phyloP scores from a whole-genome alignment of 2,329 filamentous ascomycete species.

The Clathrospora elynae region DNA sequence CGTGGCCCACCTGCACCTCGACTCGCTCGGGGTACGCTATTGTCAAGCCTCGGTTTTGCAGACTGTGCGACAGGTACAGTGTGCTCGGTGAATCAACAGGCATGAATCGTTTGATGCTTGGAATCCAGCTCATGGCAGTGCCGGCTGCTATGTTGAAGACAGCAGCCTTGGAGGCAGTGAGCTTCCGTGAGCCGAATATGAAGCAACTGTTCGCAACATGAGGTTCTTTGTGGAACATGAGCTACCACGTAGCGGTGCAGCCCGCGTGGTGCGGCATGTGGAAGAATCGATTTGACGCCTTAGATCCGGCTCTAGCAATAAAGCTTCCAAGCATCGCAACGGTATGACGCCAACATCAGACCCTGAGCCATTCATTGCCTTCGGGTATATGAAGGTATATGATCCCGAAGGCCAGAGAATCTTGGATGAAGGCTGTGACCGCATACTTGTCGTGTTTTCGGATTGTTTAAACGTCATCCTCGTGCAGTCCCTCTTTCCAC shows the following conservation, averaged over 20 bases:
- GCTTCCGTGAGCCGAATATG: no score
- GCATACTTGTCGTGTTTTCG: no score
- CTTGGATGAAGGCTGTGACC: no score
- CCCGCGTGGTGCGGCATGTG: slow-evolving; percentile 5
- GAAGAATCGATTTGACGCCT: slow-evolving; percentile 7
- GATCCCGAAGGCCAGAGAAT: no score
- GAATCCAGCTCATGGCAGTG: background rate
- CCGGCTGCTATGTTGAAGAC: background rate
- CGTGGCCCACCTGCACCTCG: slow-evolving; percentile 24
- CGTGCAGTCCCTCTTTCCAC: no score
- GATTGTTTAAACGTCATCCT: no score
- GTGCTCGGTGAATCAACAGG: background rate
- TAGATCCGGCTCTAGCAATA: slow-evolving; percentile 9
- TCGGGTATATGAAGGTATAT: no score
- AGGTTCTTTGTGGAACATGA: slow-evolving; percentile 2
- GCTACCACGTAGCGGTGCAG: slow-evolving; percentile 7
- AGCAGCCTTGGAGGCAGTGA: slow-evolving; percentile 2
- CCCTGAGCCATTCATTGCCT: no score
- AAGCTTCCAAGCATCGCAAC: slow-evolving; percentile 1
- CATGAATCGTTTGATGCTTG: background rate
- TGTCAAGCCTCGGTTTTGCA: slow-evolving; percentile 20
- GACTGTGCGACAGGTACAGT: slow-evolving; percentile 6
- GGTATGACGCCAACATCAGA: slow-evolving; percentile 4
- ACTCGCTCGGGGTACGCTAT: slow-evolving; percentile 12
- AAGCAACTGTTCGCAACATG: no score